Evolutionary conservation across 805 yeast genomes (phyloP), one percentile per base, ranked within the genome.

Genomic region (Candida verbasci): DNA sequence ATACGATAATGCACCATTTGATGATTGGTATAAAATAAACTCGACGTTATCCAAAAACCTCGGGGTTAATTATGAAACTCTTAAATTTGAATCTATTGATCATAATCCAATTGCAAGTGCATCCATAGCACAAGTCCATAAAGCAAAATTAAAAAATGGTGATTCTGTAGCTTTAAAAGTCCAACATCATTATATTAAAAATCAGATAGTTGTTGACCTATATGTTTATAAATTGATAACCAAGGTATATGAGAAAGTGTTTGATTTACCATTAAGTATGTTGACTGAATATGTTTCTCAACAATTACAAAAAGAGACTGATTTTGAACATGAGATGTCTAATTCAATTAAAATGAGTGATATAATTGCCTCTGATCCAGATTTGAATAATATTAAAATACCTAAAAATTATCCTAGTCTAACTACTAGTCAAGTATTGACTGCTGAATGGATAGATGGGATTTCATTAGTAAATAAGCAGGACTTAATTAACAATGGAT

Each of bases 371-470:
- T 37, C 44, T 2, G 86, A 81, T 45, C 37, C 54, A 1, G 58
- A 61, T 15, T 59, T 76, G 24, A 44, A 45, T 3, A 63, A 65
- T 21, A 68, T 80, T 4, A 70, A 80, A 49, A 65, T 84, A 11
- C 94, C 93, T 3, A 47, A 55, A 30, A 64, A 68, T 14, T 79
- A 68, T 47, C 54, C 62, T 0, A 66, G 74, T 3, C 41, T 64
- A 18, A 60, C 80, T 10, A 63, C 78, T 1, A 49, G 54, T 27
- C 70, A 76, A 33, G 77, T 84, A 3, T 54, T 84, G 29, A 70
- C 78, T 9, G 70, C 79, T 17, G 93, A 85, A 55, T 85, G 89
- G 88, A 79, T 84, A 32, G 84, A 84, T 24, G 93, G 89, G 17
- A 72, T 74, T 12, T 56, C 82, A 0, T 56, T 85, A 39, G 59